These are phyloP conservation scores for Xylariales sp. DNA, from an alignment of 2,329 filamentous ascomycete species.

Conservation along the genomic window DNA sequence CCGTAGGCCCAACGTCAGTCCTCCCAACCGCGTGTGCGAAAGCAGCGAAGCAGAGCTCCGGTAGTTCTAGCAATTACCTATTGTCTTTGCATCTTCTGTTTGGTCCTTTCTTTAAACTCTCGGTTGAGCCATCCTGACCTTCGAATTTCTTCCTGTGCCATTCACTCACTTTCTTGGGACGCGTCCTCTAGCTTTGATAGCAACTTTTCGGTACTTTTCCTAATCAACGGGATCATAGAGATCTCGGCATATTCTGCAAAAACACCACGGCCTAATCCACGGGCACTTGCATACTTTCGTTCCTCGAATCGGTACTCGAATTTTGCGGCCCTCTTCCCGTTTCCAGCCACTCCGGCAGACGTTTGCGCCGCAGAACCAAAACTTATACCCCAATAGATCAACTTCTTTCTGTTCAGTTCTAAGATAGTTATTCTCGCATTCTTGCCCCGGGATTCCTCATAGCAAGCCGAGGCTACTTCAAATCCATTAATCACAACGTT, in stretches of 20 bases:
- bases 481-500: too few species aligned
- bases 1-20: slow-evolving; percentile 22
- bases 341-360: neutral
- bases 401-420: slow-evolving; percentile 18
- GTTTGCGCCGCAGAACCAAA: neutral
- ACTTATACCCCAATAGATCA: slow-evolving; percentile 1
- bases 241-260: neutral
- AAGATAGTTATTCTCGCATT: too few species aligned
- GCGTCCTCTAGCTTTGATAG: slow-evolving; percentile 11
- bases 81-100: slow-evolving; percentile 20
- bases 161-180: slow-evolving; percentile 15
- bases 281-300: slow-evolving; percentile 1
- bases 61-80: slow-evolving; percentile 36
- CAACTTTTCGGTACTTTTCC: slow-evolving; percentile 3
- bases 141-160: slow-evolving; percentile 14
- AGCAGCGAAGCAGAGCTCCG: slow-evolving; percentile 39
- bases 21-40: slow-evolving; percentile 18
- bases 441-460: too few species aligned
- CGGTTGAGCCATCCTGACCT: slow-evolving; percentile 8
- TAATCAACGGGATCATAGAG: neutral
- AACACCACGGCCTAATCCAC: neutral
- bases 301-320: neutral
- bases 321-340: slow-evolving; percentile 4
- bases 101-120: slow-evolving; percentile 14
- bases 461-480: too few species aligned